Base-by-base conservation (phyloP, 495 filamentous ascomycete species). In the Tuber aestivum region DNA sequence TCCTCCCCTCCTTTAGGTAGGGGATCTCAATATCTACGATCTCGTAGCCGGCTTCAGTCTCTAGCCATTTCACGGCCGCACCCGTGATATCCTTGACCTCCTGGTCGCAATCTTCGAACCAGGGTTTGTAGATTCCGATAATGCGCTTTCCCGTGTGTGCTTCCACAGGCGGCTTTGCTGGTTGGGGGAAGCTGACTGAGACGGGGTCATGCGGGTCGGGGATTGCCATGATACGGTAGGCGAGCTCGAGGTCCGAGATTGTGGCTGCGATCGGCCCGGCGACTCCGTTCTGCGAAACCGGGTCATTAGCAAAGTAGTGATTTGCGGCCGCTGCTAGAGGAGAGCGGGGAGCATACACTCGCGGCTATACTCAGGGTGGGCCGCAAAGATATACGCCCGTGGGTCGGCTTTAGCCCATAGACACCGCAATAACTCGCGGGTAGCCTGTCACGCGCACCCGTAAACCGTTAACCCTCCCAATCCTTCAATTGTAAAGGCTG, bases 401-500 rank as follows among this genome's bases (percentile, higher is more conserved):
- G 91, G 7, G 89, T 91, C 1, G 94, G 89, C 82, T 98, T 97
- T 45, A 98, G 88, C 21, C 95, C 95, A 85, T 92, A 97, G 27
- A 93, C 85, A 45, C 95, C 95, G 82, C 93, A 96, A 84, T 92
- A 97, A 38, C 89, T 88, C 1, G 92, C 85, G 0, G 95, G 95
- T 72, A 97, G 89, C 16, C 95, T 65, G 32, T 65, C 56, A 20
- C 27, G 18, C 56, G 35, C 56, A 32, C 27, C n/a, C 50, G 4
- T 61, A 65, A 35, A 65, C 27, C 27, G 56, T 65, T 65, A 65
- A 14, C 27, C 35, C 56, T 35, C 56, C 56, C 27, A 65, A 35
- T 35, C 56, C 56, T 65, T 27, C 27, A 65, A 35, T 35, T 20
- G 56, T 35, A 35, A 65, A 65, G 16, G 56, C 56, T 27, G 56